A percentile compares a stretch with the other conserved stretches of the same genome.
Evolutionary conservation across 176 grass and related monocot species (phyloP).

Genomic region (Triticum timopheevii): DNA sequence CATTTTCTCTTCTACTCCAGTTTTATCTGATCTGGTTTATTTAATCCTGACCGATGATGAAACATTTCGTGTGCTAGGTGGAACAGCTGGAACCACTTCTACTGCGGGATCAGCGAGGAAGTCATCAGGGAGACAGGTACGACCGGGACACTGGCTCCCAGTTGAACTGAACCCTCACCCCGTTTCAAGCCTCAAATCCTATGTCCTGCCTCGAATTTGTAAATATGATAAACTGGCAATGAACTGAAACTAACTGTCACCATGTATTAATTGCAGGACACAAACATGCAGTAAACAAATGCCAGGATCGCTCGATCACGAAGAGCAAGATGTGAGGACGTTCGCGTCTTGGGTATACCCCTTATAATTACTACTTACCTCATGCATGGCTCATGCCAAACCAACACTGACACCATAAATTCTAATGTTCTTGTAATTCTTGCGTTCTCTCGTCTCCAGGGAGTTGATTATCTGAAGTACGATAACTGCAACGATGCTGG

Average conservation of each 20-base stretch:
- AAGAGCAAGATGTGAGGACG: conserved; percentile 90
- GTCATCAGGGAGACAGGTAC: conserved; percentile 76
- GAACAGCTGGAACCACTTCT: conserved; percentile 97
- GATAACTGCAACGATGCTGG: conserved; percentile 81
- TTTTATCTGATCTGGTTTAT: not conserved
- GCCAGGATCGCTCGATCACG: conserved; percentile 86
- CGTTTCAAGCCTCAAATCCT: too few species aligned
- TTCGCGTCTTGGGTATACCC: conserved; percentile 69
- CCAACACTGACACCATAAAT: not conserved
- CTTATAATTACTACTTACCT: not conserved
- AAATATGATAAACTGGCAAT: not conserved
- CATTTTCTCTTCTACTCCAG: not conserved
- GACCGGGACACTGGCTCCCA: not conserved
- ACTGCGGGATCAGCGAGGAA: conserved; percentile 65
- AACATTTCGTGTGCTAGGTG: conserved; percentile 46
- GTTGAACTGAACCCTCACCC: too few species aligned
- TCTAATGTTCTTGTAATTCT: conserved; percentile 14
- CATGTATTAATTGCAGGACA: conserved; percentile 39
- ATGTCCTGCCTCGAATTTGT: not conserved
- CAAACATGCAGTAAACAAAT: conserved; percentile 66
- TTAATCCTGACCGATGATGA: not conserved
- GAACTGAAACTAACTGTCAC: conserved; percentile 8
- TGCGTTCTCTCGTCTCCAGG: conserved; percentile 42
- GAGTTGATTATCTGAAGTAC: conserved; percentile 93
- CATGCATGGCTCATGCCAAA: not conserved